Evolutionary conservation across 345 rosid genomes (phyloP), one percentile per base, ranked within the genome.

Genomic region (Sonneratia caseolaris): DNA sequence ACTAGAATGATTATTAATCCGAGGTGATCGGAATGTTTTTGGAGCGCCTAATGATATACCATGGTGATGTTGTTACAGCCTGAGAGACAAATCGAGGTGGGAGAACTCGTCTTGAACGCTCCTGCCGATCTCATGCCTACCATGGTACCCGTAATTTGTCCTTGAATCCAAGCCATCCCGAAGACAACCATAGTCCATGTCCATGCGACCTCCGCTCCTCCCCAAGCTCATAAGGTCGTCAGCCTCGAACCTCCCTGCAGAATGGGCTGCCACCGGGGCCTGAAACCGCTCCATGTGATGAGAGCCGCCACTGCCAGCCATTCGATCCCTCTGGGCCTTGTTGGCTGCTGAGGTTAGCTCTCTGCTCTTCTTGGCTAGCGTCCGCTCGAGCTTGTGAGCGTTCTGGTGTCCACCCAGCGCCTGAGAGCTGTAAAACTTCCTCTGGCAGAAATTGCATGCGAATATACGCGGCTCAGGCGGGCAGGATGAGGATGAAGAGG

Each of bases 361-460:
- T 35, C 89, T 80, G 74, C 88, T 86, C 79, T 92, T 95, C 84
- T 90, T 95, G 71, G 99, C 97, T 15, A 95, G 80, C 19, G 96
- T 95, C 76, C 97, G 81, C 70, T 92, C 99, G 32, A 92, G 90
- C 82, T 90, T 95, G 77, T 92, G 99, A 36, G 98, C 99, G 78
- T 95, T 95, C 80, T 95, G 99, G 79, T 95, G 99, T 3, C 99
- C 97, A 4, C 99, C 99, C 37, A 95, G 94, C n/a, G 99, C 98
- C 78, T 95, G 99, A 45, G 99, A 95, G 76, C 99, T 95, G 27
- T 89, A 86, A 71, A 95, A 95, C 83, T 89, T 95, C 64, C 98
- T 84, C 76, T 86, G 90, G 80, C 99, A 95, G 73, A 86, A 95
- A 84, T 92, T 95, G 85, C 99, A 95, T 0, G 97, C 86, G 82